phyloP scores from a whole-genome alignment of 169 alveolate species.

The Sarcocystis neurona region DNA sequence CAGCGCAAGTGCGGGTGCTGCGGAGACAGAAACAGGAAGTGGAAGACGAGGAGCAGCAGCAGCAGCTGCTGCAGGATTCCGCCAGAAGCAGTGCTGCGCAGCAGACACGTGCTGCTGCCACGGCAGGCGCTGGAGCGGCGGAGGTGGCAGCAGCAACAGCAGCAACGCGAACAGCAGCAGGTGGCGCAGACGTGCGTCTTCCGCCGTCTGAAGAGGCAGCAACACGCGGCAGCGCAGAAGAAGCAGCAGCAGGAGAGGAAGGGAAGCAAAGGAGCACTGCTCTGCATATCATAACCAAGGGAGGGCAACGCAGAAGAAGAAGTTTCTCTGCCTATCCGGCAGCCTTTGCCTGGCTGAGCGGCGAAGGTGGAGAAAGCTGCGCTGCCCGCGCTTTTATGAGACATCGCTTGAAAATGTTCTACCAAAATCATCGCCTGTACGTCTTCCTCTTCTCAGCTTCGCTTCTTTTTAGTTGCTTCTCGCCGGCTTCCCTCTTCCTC shows the following conservation, averaged over 20 bases:
- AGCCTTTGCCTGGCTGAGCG: constrained; percentile 8
- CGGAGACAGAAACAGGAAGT: too few relatives aligned
- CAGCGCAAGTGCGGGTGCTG: too few relatives aligned
- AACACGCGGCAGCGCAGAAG: neutral
- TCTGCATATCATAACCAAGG: too few relatives aligned
- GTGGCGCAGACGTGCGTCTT: too few relatives aligned
- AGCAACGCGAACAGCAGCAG: too few relatives aligned
- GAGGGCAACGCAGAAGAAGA: neutral
- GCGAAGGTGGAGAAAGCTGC: neutral
- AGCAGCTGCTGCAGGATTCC: too few relatives aligned
- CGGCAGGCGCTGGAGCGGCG: too few relatives aligned
- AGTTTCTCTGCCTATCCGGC: neutral
- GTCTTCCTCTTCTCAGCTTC: neutral
- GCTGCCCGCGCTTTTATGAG: constrained; percentile 1
- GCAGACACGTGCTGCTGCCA: too few relatives aligned
- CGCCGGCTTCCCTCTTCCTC: neutral
- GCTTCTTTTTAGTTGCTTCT: neutral
- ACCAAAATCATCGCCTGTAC: neutral
- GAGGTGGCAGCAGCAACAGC: too few relatives aligned
- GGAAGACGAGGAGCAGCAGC: too few relatives aligned
- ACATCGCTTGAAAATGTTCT: neutral
- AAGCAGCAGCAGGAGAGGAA: neutral
- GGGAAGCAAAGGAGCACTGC: neutral
- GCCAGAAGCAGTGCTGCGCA: too few relatives aligned
- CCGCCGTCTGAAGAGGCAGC: neutral